These are phyloP conservation scores for Fusarium newnesense DNA, from an alignment of 2,329 filamentous ascomycete genomes.

Conservation along the genomic window DNA sequence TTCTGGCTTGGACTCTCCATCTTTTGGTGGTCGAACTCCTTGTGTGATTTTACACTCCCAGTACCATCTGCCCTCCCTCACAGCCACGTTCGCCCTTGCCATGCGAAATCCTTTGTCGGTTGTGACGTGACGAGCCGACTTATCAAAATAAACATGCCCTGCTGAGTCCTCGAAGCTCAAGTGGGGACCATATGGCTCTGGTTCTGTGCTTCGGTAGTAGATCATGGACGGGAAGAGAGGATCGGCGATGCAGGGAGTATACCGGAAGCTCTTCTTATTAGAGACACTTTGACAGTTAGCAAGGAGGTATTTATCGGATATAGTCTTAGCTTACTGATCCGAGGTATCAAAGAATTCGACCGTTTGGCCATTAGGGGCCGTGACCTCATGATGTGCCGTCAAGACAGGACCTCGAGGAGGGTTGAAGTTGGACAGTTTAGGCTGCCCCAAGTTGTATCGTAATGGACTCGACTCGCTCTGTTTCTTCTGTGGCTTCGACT, in stretches of 20 bases:
- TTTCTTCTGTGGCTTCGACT: slow-evolving; percentile 47
- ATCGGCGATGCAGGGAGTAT: slow-evolving; percentile 90
- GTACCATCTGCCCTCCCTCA: slow-evolving; percentile 89
- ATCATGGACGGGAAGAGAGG: slow-evolving; percentile 86
- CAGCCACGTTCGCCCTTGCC: slow-evolving; percentile 88
- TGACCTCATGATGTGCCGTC: slow-evolving; percentile 64
- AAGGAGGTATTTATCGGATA: background rate
- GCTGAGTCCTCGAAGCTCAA: slow-evolving; percentile 95
- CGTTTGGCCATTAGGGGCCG: slow-evolving; percentile 59
- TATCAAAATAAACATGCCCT: slow-evolving; percentile 84
- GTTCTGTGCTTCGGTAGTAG: slow-evolving; percentile 90
- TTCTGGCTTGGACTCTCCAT: slow-evolving; percentile 56
- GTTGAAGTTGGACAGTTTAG: slow-evolving; percentile 71
- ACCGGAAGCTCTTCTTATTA: slow-evolving; percentile 82
- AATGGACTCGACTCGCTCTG: slow-evolving; percentile 62
- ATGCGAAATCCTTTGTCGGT: slow-evolving; percentile 95
- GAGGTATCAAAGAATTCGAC: slow-evolving; percentile 71
- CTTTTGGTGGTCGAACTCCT: slow-evolving; percentile 65
- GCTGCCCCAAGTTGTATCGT: slow-evolving; percentile 72
- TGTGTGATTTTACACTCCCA: slow-evolving; percentile 92
- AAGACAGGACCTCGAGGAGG: slow-evolving; percentile 67
- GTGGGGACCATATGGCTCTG: slow-evolving; percentile 82
- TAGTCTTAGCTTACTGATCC: slow-evolving; percentile 65
- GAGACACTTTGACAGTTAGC: slow-evolving; percentile 57
- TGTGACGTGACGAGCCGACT: slow-evolving; percentile 79